These are phyloP conservation scores for Vishniacozyma victoriae DNA, from an alignment of 768 basidiomycete genomes.

Conservation along the genomic window DNA sequence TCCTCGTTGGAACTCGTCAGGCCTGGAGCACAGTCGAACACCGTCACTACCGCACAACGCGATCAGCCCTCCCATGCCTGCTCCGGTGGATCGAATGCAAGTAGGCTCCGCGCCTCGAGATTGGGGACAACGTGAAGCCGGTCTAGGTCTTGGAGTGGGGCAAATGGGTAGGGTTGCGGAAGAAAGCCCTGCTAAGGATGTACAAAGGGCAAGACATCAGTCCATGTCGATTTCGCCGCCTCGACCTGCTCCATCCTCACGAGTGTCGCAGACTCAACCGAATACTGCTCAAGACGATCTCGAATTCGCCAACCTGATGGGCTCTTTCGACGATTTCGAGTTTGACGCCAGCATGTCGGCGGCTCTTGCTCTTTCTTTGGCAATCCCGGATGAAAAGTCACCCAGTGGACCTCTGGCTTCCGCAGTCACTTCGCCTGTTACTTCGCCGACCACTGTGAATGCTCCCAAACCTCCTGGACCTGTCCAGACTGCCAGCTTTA, in stretches of 20 bases:
- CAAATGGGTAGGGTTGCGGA: too few species aligned
- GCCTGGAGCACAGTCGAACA: conserved; percentile 9
- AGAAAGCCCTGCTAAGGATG: too few species aligned
- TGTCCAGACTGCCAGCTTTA: not conserved
- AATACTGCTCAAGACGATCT: conserved; percentile 1
- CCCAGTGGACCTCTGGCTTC: not conserved
- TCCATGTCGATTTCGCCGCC: not conserved
- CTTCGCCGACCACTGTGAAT: not conserved
- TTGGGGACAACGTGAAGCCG: conserved; percentile 37
- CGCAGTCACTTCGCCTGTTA: not conserved
- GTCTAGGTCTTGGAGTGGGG: conserved; percentile 43
- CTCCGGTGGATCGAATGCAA: too few species aligned
- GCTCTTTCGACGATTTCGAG: conserved; percentile 24
- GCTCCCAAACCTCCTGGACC: conserved; percentile 5
- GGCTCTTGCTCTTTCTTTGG: conserved; percentile 30
- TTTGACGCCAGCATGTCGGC: conserved; percentile 35
- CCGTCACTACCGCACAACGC: too few species aligned
- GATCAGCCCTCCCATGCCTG: too few species aligned
- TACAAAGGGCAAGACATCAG: not conserved
- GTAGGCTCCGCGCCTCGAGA: too few species aligned
- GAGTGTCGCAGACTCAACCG: not conserved
- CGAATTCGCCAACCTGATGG: conserved; percentile 3
- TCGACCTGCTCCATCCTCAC: conserved; percentile 1
- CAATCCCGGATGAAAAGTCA: conserved; percentile 13
- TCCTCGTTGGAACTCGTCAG: conserved; percentile 69